Evolutionary conservation across 306 rosid genomes (phyloP), one percentile per base, ranked within the genome.

Genomic region (Glycine tomentella): DNA sequence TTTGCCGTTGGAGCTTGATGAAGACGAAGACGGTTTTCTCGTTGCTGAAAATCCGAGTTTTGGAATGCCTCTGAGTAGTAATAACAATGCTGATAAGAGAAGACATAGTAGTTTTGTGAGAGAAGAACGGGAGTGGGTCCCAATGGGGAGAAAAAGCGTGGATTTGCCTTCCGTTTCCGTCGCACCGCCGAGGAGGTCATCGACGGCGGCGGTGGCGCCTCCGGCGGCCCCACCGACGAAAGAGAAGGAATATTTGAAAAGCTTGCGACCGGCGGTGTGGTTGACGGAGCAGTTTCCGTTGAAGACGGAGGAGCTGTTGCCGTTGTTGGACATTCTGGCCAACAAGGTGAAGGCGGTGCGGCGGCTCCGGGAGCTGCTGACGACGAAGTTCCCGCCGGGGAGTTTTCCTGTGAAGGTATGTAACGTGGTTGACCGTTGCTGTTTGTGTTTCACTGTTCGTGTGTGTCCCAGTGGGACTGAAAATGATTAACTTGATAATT

Each of bases 301-400:
- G 75, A 95, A 90, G 64, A 95, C 98, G 70, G 99, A 95, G 85
- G 98, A 95, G 87, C 81, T 95, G 1, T 46, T 95, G 82, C 99
- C 99, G 57, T 80, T 95, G 17, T 90, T 95, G 0, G 99, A 95
- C 83, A 95, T 95, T 46, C 80, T 95, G 75, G 98, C 99, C 0
- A 95, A 86, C 86, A 95, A 93, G 82, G 99, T 95, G 33, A 95
- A 95, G 53, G 99, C 99, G 0, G 97, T 95, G 17, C 86, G 97
- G 83, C 84, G 99, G 80, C 88, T 95, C 91, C 87, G 99, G 56
- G 99, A 95, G 85, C 69, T 95, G 70, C 98, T 95, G 45, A 95
- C 99, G 65, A 90, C 99, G 15, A 95, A 91, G 85, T 93, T 95
- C 82, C 99, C 99, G 85, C 87, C 97, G 87, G 98, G 97, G 0